Evolutionary conservation across 495 filamentous ascomycete genomes (phyloP).

Genomic region (Geoglossum glabrum): DNA sequence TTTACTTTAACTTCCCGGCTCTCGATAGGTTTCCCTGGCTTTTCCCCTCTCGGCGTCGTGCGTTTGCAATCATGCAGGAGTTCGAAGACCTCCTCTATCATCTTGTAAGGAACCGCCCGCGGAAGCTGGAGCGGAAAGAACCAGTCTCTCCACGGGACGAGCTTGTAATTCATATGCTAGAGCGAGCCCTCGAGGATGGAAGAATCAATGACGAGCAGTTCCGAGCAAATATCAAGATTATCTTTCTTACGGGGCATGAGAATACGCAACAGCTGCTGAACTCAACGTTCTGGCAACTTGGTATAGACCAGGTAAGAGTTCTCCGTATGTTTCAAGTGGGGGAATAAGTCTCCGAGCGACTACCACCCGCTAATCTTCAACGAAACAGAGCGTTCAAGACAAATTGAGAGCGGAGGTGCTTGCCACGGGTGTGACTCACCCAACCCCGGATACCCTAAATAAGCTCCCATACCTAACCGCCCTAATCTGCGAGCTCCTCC

Average conservation of each 20-base stretch:
- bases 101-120: slow-evolving; percentile 10
- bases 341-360: too few relatives aligned
- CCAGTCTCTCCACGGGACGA: neutral
- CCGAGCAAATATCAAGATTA: slow-evolving; percentile 19
- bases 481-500: too few relatives aligned
- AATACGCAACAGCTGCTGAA: slow-evolving; percentile 18
- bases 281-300: too few relatives aligned
- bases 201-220: slow-evolving; percentile 16
- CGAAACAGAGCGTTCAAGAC: too few relatives aligned
- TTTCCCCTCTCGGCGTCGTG: slow-evolving; percentile 13
- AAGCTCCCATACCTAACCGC: too few relatives aligned
- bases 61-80: slow-evolving; percentile 15
- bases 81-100: slow-evolving; percentile 15
- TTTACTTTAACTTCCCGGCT: slow-evolving; percentile 22
- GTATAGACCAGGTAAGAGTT: too few relatives aligned
- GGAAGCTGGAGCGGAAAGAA: neutral
- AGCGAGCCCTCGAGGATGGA: slow-evolving; percentile 11
- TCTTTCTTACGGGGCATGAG: slow-evolving; percentile 20
- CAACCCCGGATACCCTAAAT: too few relatives aligned
- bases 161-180: slow-evolving; percentile 14
- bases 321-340: too few relatives aligned
- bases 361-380: too few relatives aligned
- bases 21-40: slow-evolving; percentile 14
- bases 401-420: too few relatives aligned
- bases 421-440: too few relatives aligned